Conservation (phyloP, 768 basidiomycete species). For the Pleurotus ostreatus region DNA sequence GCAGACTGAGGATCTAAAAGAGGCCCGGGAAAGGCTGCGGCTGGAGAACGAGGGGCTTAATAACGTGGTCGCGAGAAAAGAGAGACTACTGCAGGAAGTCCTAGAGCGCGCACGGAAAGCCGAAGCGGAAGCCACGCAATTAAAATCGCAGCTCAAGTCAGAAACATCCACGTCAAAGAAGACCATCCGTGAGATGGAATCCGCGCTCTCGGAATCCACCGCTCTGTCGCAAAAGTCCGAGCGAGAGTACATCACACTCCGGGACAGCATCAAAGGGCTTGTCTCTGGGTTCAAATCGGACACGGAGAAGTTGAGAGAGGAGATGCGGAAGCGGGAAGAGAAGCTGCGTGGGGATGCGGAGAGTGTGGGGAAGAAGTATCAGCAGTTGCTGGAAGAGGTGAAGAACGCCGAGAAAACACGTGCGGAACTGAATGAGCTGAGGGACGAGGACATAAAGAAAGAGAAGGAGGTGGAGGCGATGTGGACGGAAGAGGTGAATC, state of each 20-base stretch:
- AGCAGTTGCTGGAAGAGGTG: conserved; percentile 57
- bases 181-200: conserved; percentile 76
- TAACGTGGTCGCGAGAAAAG: conserved; percentile 85
- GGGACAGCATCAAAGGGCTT: conserved; percentile 73
- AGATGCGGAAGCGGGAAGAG: conserved; percentile 74
- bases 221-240: conserved; percentile 77
- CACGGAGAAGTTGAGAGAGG: conserved; percentile 63
- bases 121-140: conserved; percentile 64
- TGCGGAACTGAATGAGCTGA: conserved; percentile 44
- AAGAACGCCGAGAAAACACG: conserved; percentile 44
- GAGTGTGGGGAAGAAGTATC: conserved; percentile 65
- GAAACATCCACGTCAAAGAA: conserved; percentile 74
- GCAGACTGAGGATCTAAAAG: conserved; percentile 86
- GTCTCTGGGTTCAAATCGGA: conserved; percentile 73
- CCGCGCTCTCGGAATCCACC: conserved; percentile 66
- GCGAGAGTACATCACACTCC: conserved; percentile 76
- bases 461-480: conserved; percentile 55
- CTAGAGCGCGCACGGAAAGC: conserved; percentile 85
- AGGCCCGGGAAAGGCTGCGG: conserved; percentile 75
- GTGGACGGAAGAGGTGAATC: conserved; percentile 54
- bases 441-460: conserved; percentile 44
- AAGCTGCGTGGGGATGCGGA: conserved; percentile 66
- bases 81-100: conserved; percentile 82
- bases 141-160: conserved; percentile 70
- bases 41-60: conserved; percentile 87